These are phyloP conservation scores for Dactylella cylindrospora DNA, from an alignment of 2,329 filamentous ascomycete genomes.

Conservation along the genomic window DNA sequence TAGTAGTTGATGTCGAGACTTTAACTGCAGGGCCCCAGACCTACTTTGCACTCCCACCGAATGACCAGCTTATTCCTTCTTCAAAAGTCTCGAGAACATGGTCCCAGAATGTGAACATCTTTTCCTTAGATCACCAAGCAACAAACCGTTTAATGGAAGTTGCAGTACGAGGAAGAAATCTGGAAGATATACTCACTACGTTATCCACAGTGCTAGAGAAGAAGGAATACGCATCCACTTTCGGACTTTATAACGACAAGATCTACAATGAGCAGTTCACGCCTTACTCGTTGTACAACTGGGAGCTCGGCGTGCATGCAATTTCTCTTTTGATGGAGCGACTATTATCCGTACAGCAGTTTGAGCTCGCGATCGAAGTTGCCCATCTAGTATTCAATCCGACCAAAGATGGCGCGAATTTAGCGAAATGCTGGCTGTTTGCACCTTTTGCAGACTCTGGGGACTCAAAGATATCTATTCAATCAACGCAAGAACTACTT, in stretches of 20 bases:
- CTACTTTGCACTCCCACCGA: not conserved
- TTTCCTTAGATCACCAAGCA: too few relatives aligned
- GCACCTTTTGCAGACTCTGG: slow-evolving; percentile 31
- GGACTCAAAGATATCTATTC: not conserved
- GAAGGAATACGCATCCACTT: not conserved
- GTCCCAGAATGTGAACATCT: not conserved
- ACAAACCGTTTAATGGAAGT: too few relatives aligned
- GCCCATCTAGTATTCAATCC: slow-evolving; percentile 48
- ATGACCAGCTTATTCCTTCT: not conserved
- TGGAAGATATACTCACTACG: not conserved
- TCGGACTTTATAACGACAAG: not conserved
- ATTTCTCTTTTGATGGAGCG: slow-evolving; percentile 44
- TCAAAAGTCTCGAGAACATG: not conserved
- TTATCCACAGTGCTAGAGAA: slow-evolving; percentile 1
- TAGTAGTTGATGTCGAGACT: not conserved
- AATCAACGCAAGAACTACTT: too few relatives aligned
- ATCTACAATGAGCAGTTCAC: slow-evolving; percentile 42
- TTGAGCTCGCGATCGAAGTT: slow-evolving; percentile 46
- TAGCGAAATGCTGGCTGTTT: slow-evolving; percentile 34
- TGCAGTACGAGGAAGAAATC: not conserved
- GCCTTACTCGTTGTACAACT: slow-evolving; percentile 50
- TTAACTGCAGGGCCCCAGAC: not conserved
- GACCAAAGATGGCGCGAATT: not conserved
- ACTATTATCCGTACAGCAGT: slow-evolving; percentile 47
- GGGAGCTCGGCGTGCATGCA: slow-evolving; percentile 50